These are phyloP conservation scores for Nannochloropsis granulata DNA, from an alignment of 108 stramenopile genomes.

Conservation along the genomic window DNA sequence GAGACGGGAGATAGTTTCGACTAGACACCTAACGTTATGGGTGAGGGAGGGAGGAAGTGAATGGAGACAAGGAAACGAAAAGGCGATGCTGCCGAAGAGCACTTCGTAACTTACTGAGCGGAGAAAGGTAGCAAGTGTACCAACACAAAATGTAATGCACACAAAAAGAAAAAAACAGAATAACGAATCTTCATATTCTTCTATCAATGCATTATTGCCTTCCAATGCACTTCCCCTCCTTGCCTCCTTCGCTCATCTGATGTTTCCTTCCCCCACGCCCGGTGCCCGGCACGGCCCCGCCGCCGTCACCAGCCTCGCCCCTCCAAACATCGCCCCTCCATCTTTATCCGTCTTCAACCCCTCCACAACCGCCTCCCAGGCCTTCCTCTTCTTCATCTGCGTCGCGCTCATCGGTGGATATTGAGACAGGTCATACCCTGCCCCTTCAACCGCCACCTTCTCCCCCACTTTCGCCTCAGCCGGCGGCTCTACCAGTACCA, in stretches of 20 bases:
- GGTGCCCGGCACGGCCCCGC: constrained; percentile 2
- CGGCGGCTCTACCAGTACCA: constrained; percentile 84
- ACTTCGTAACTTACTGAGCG: no score
- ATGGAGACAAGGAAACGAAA: no score
- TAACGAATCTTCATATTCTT: no score
- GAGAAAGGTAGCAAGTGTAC: no score
- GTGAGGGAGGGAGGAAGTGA: no score
- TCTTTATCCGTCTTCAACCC: constrained; percentile 69
- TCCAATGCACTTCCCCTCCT: not conserved
- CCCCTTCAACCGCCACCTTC: constrained; percentile 68
- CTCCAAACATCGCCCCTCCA: constrained; percentile 32
- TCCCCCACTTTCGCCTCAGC: constrained; percentile 74
- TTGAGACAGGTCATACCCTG: constrained; percentile 51
- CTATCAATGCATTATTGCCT: not conserved
- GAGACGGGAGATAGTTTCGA: no score
- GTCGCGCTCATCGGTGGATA: constrained; percentile 7
- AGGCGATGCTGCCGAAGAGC: no score
- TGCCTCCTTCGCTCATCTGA: not conserved
- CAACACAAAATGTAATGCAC: no score
- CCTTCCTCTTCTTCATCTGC: constrained; percentile 84
- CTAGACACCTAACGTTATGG: no score
- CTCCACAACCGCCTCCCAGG: constrained; percentile 64
- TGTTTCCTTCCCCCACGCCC: not conserved
- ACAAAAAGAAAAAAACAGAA: no score
- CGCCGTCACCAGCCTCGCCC: constrained; percentile 6